Percentiles rank a stretch among this genome's conserved stretches.
phyloP scores from a whole-genome alignment of 2,329 filamentous ascomycete genomes.

The Talaromyces atroroseus region DNA sequence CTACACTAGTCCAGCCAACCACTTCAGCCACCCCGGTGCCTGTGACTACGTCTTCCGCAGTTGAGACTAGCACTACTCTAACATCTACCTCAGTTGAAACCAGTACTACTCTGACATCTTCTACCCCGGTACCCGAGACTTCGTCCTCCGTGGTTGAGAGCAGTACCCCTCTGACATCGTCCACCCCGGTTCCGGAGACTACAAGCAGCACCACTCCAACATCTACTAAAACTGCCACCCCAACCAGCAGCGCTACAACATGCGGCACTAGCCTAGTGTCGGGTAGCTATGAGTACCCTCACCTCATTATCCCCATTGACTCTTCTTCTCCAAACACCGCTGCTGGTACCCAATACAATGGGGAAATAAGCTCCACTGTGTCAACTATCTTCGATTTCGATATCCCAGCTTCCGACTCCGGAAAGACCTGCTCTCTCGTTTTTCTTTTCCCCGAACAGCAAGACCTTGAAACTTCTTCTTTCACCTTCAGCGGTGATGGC shows the following conservation, averaged over 20 bases:
- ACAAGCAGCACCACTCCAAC: neutral
- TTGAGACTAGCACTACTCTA: conserved; percentile 1
- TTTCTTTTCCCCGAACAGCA: conserved; percentile 59
- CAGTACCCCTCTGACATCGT: neutral
- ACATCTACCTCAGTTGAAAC: neutral
- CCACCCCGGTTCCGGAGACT: neutral
- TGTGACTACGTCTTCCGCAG: neutral
- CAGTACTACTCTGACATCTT: no score
- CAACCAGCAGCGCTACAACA: conserved; percentile 21
- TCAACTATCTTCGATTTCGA: conserved; percentile 66
- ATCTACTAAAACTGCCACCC: neutral
- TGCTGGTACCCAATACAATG: conserved; percentile 52
- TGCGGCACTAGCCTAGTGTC: conserved; percentile 40
- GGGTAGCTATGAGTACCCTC: conserved; percentile 52
- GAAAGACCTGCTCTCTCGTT: conserved; percentile 58
- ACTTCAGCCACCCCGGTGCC: neutral
- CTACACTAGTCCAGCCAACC: neutral
- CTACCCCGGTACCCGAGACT: no score
- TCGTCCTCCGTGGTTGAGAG: neutral
- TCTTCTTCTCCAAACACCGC: conserved; percentile 48
- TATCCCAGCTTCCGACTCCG: conserved; percentile 49
- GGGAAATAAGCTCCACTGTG: conserved; percentile 48
- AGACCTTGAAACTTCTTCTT: conserved; percentile 57
- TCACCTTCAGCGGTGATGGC: conserved; percentile 51
- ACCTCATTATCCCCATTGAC: conserved; percentile 59